Evolutionary conservation across 495 filamentous ascomycete species (phyloP), one percentile per base, ranked within the genome.

Genomic region (Cercophora sp.): DNA sequence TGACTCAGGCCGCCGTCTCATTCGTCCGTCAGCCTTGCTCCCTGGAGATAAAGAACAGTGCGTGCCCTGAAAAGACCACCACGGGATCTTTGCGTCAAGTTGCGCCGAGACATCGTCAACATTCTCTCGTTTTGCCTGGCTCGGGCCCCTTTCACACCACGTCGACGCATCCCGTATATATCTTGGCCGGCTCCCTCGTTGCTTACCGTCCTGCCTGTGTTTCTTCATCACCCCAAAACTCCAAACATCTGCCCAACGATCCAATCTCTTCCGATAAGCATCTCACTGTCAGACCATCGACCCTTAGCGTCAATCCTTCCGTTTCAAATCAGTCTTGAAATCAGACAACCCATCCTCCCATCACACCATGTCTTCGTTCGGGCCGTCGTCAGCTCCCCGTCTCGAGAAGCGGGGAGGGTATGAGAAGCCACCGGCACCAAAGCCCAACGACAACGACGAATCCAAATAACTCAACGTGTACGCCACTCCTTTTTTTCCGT

Each of bases 361-460:
- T n/a, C n/a, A 15, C 37, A 20, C 37, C 13, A 15, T n/a, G 37
- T 19, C 37, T 18, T 13, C 37, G n/a, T n/a, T n/a, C n/a, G n/a
- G n/a, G n/a, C n/a, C n/a, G n/a, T n/a, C 24, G 24, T 31, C 48
- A 41, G 18, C 32, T 50, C 22, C n/a, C 19, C 41, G 39, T 25
- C 32, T 20, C 20, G 29, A 20, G 20, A 54, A 54, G 31, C 42
- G 51, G 3, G 51, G 51, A 27, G 51, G 51, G 0, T 54, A 54
- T 24, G 51, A 54, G 43, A 54, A 54, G 51, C 51, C 51, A 8
- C 51, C 51, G 11, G 20, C 41, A 10, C 51, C 51, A 9, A 54
- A 54, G 31, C 51, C 51, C 23, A 25, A 27, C 32, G 41, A 41
- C 22, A 47, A 29, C 20, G 51, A 32, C 40, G 51, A 26, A 26